Evolutionary conservation across 306 rosid species (phyloP).

Genomic region (Arachis hypogaea): DNA sequence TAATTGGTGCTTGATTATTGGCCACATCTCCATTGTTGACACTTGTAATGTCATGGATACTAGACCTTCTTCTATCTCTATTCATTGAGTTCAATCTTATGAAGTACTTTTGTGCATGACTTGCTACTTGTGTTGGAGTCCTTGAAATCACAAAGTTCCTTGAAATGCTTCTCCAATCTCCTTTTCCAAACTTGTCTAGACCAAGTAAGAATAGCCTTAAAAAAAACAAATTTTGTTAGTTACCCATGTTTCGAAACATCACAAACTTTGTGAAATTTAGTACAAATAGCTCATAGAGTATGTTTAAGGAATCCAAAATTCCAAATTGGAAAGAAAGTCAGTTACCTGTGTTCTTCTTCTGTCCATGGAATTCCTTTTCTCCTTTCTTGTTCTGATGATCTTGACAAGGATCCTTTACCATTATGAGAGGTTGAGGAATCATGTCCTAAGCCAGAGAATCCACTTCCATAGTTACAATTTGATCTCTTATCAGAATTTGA

Average conservation of each 20-base stretch:
- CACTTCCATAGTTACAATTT: conserved; percentile 64
- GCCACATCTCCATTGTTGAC: conserved; percentile 77
- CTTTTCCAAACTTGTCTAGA: conserved; percentile 96
- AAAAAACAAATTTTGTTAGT: conserved; percentile 11
- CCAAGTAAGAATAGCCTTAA: conserved; percentile 92
- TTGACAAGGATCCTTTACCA: conserved; percentile 77
- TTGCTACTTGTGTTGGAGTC: conserved; percentile 98
- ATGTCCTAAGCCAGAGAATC: conserved; percentile 65
- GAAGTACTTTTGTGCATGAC: conserved; percentile 97
- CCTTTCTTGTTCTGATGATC: conserved; percentile 89
- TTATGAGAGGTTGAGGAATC: conserved; percentile 60
- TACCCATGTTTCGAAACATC: neutral
- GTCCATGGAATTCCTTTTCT: conserved; percentile 99
- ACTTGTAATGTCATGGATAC: conserved; percentile 94
- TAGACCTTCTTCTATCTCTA: conserved; percentile 94
- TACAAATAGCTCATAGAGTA: neutral
- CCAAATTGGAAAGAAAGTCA: neutral
- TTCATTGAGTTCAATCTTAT: conserved; percentile 93
- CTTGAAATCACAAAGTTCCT: conserved; percentile 94
- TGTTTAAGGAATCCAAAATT: neutral
- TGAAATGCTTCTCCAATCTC: conserved; percentile 99
- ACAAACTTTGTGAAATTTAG: conserved; percentile 1
- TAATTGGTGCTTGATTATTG: conserved; percentile 70
- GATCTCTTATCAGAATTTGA: conserved; percentile 70
- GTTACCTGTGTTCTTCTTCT: conserved; percentile 97